Percentiles rank a stretch among this genome's conserved stretches.
phyloP scores from a whole-genome alignment of 169 alveolate species.

The Plasmodium falciparum region DNA sequence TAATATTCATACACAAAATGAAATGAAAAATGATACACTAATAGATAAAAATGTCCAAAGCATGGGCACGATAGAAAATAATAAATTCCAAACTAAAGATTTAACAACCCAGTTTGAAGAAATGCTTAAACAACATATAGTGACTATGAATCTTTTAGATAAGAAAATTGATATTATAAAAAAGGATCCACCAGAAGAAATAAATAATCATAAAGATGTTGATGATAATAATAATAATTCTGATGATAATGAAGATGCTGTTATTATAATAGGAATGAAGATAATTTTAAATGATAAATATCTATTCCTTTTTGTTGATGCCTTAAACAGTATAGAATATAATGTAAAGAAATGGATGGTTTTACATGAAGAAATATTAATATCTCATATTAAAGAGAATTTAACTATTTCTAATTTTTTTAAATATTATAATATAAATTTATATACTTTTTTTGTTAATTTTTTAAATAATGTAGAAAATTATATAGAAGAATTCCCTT shows the following conservation, averaged over 20 bases:
- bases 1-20: background rate
- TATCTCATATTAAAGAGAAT: slow-evolving; percentile 3
- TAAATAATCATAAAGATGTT: too few species aligned
- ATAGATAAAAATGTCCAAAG: background rate
- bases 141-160: slow-evolving; percentile 21
- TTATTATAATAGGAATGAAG: slow-evolving; percentile 52
- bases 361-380: slow-evolving; percentile 10
- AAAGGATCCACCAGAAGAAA: background rate
- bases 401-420: slow-evolving; percentile 2
- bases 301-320: slow-evolving; percentile 28
- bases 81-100: background rate
- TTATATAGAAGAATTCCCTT: slow-evolving; percentile 33
- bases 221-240: background rate
- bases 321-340: slow-evolving; percentile 46
- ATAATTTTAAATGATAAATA: slow-evolving; percentile 13
- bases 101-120: slow-evolving; percentile 2
- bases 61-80: background rate
- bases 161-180: slow-evolving; percentile 13
- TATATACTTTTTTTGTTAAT: slow-evolving; percentile 19
- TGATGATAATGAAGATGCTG: slow-evolving; percentile 13
- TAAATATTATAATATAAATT: slow-evolving; percentile 23
- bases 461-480: slow-evolving; percentile 45
- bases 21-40: background rate
- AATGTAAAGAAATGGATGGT: slow-evolving; percentile 25
- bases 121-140: slow-evolving; percentile 16